phyloP scores from a whole-genome alignment of 331 rosid genomes.

The Dryas integrifolia region DNA sequence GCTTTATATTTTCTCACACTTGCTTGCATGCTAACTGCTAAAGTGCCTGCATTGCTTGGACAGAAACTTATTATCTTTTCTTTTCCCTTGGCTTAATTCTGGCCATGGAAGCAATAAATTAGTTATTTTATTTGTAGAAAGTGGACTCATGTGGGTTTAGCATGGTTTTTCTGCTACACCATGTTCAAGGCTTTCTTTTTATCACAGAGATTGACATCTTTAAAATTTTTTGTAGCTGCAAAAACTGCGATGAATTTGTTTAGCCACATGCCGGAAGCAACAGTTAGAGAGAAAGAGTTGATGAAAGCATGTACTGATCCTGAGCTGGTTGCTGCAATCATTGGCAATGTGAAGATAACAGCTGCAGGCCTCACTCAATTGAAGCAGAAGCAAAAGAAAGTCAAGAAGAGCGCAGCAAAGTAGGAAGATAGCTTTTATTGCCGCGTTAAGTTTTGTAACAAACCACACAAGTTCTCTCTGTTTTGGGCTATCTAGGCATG shows the following conservation, averaged over 20 bases:
- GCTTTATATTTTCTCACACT: no score
- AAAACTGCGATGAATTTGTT: conserved; percentile 90
- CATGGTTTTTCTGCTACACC: neutral
- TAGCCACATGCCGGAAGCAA: conserved; percentile 88
- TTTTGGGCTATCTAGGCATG: neutral
- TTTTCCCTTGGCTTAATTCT: neutral
- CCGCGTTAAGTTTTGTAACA: conserved; percentile 8
- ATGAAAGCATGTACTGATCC: conserved; percentile 98
- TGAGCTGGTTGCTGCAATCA: conserved; percentile 74
- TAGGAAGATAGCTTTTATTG: neutral
- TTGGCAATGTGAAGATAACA: conserved; percentile 81
- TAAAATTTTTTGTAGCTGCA: conserved; percentile 50
- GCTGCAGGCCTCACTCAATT: conserved; percentile 87
- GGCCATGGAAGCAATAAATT: neutral
- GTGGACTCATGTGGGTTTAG: neutral
- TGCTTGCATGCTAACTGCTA: neutral
- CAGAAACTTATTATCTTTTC: neutral
- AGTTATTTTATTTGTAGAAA: neutral
- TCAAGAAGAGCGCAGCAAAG: conserved; percentile 60
- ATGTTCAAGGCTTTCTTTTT: neutral
- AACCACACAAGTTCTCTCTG: neutral
- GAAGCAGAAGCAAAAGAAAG: conserved; percentile 94
- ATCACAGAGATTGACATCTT: neutral
- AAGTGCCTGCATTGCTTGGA: neutral
- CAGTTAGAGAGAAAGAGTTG: conserved; percentile 83